Conservation (phyloP, 1,284 basidiomycete genomes). For the Kalmanozyma brasiliensis region DNA sequence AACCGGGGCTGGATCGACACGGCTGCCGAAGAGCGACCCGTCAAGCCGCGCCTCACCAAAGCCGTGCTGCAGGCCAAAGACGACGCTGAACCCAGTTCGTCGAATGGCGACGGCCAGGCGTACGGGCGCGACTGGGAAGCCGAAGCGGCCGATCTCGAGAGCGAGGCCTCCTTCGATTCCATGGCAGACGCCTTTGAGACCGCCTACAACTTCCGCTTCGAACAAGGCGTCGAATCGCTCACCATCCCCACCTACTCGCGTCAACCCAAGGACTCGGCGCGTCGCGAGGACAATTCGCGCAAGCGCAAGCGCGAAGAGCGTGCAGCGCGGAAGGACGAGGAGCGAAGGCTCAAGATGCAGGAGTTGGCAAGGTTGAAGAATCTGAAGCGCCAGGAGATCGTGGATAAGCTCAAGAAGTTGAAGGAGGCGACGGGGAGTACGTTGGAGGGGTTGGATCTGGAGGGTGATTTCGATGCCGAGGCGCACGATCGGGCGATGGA, state of each 20-base stretch:
- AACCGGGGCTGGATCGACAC: constrained; percentile 67
- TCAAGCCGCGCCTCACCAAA: constrained; percentile 39
- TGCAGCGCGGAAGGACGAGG: constrained; percentile 58
- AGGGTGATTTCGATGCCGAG: constrained; percentile 65
- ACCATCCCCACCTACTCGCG: constrained; percentile 62
- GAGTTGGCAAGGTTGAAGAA: constrained; percentile 60
- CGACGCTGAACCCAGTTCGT: constrained; percentile 9
- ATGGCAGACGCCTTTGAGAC: constrained; percentile 66
- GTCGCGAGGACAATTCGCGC: constrained; percentile 61
- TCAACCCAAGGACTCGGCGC: constrained; percentile 54
- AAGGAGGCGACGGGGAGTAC: constrained; percentile 58
- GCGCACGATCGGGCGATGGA: constrained; percentile 64
- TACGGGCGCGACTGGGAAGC: constrained; percentile 64
- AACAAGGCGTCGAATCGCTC: constrained; percentile 57
- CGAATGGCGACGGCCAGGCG: background rate
- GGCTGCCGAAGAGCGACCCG: constrained; percentile 30
- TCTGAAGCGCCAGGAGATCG: constrained; percentile 61
- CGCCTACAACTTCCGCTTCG: constrained; percentile 67
- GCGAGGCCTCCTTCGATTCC: constrained; percentile 63
- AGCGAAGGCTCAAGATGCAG: constrained; percentile 62
- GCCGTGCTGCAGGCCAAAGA: constrained; percentile 29
- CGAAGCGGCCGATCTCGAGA: constrained; percentile 65
- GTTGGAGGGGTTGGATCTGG: constrained; percentile 58
- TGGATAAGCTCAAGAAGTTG: constrained; percentile 61
- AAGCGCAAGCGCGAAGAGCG: constrained; percentile 64